Conservation (phyloP, 2,329 filamentous ascomycete genomes). For the Hymenoscyphus fraxineus region DNA sequence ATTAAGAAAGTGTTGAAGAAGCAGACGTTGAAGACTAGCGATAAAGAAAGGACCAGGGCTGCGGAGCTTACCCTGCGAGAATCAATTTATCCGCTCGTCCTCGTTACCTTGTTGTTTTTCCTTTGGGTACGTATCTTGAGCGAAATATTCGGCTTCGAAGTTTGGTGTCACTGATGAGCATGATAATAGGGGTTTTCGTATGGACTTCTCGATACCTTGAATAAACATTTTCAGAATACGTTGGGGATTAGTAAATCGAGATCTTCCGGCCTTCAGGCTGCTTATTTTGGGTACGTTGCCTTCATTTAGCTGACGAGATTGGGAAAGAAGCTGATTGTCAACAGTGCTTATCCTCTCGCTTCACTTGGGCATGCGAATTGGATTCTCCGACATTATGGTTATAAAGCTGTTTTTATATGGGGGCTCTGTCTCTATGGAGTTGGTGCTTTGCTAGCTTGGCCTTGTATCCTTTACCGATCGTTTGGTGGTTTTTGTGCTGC, state of each 20-base stretch:
- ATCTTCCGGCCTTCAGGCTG: conserved; percentile 57
- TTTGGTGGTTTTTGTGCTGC: conserved; percentile 76
- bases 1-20: conserved; percentile 15
- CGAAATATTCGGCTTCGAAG: background rate
- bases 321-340: conserved; percentile 45
- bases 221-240: conserved; percentile 64
- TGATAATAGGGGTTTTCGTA: conserved; percentile 79
- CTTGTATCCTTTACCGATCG: conserved; percentile 66
- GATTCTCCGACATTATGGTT: conserved; percentile 62
- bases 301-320: conserved; percentile 39
- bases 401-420: conserved; percentile 62
- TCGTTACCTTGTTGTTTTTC: conserved; percentile 65
- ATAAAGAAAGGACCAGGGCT: conserved; percentile 47
- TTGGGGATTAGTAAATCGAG: conserved; percentile 53
- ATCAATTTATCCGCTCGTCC: conserved; percentile 61
- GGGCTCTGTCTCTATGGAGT: conserved; percentile 69
- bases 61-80: conserved; percentile 63
- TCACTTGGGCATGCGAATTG: conserved; percentile 64
- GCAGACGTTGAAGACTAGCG: conserved; percentile 29
- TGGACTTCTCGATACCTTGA: conserved; percentile 77
- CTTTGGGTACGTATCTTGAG: conserved; percentile 50
- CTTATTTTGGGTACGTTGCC: conserved; percentile 66
- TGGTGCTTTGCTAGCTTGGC: conserved; percentile 79
- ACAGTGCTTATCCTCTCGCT: conserved; percentile 69
- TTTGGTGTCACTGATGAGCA: background rate